phyloP scores from a whole-genome alignment of 306 rosid species.

The Quercus alba region DNA sequence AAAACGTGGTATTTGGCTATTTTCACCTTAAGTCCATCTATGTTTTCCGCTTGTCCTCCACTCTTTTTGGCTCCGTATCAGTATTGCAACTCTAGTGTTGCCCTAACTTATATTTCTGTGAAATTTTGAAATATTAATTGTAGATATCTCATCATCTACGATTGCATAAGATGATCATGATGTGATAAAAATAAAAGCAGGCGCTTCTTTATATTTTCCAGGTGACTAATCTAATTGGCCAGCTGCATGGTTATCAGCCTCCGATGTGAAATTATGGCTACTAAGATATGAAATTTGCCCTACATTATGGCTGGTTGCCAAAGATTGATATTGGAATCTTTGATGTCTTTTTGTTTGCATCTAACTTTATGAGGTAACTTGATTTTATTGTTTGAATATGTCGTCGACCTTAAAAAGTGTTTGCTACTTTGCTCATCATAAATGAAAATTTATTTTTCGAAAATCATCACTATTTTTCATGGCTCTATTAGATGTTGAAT shows the following conservation, averaged over 20 bases:
- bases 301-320: constrained; percentile 1
- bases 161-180: background rate
- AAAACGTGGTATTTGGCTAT: too few relatives aligned
- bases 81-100: too few relatives aligned
- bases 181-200: constrained; percentile 1
- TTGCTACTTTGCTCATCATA: too few relatives aligned
- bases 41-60: too few relatives aligned
- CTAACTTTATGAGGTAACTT: background rate
- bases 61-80: too few relatives aligned
- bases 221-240: constrained; percentile 84
- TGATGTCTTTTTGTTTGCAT: background rate
- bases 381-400: background rate
- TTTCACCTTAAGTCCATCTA: too few relatives aligned
- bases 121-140: too few relatives aligned
- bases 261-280: constrained; percentile 40
- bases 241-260: constrained; percentile 74
- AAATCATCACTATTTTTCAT: too few relatives aligned
- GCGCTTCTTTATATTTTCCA: constrained; percentile 14
- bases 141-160: background rate
- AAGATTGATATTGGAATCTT: constrained; percentile 6
- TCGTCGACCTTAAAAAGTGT: too few relatives aligned
- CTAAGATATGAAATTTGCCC: constrained; percentile 6
- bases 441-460: too few relatives aligned
- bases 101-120: too few relatives aligned
- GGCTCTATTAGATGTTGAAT: too few relatives aligned